Evolutionary conservation across 108 stramenopile genomes (phyloP).

Genomic region (Fistulifera pelliculosa): DNA sequence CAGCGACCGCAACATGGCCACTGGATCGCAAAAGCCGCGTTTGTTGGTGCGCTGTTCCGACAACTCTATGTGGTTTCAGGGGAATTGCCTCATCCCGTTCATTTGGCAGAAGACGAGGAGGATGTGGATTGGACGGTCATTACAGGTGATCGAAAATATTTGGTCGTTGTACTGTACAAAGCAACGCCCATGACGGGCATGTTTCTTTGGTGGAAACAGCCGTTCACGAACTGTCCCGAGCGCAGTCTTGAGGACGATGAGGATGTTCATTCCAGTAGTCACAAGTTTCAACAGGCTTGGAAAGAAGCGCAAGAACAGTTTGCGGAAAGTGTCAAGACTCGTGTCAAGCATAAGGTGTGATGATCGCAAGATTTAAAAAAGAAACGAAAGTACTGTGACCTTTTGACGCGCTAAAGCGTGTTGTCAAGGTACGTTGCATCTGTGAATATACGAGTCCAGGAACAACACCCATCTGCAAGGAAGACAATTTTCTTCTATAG

Average conservation of each 20-base stretch:
- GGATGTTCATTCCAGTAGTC: neutral
- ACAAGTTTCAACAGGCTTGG: constrained; percentile 23
- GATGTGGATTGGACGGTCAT: constrained; percentile 32
- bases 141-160: constrained; percentile 5
- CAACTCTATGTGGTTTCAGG: constrained; percentile 12
- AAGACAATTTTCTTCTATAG: too few relatives aligned
- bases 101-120: constrained; percentile 23
- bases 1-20: constrained; percentile 22
- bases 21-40: neutral
- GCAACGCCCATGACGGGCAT: constrained; percentile 48
- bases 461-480: too few relatives aligned
- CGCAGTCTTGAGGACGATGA: neutral
- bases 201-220: constrained; percentile 41
- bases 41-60: neutral
- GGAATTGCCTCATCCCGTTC: constrained; percentile 31
- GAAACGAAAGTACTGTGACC: too few relatives aligned
- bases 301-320: constrained; percentile 35
- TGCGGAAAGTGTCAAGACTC: constrained; percentile 22
- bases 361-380: too few relatives aligned
- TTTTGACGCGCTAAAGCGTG: too few relatives aligned
- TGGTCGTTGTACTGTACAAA: constrained; percentile 28
- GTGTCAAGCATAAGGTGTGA: too few relatives aligned
- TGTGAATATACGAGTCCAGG: too few relatives aligned
- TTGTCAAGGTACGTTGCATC: too few relatives aligned
- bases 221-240: constrained; percentile 26